Conservation (phyloP, 2,329 filamentous ascomycete species). For the Helotiales sp. region DNA sequence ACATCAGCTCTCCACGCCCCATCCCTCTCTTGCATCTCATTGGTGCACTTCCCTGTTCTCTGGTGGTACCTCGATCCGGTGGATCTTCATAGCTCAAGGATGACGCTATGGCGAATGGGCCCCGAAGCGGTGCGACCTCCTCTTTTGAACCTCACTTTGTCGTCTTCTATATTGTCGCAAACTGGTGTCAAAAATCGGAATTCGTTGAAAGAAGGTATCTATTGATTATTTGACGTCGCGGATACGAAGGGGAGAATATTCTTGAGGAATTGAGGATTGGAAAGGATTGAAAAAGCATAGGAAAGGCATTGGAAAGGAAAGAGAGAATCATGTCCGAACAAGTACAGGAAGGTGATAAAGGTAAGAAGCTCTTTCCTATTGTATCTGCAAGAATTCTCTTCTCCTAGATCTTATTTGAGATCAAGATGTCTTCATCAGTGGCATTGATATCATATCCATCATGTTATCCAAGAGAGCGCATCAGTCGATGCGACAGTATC, state of each 20-base stretch:
- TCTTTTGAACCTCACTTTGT: conserved; percentile 22
- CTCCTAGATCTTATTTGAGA: too few species aligned
- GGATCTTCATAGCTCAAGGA: not conserved
- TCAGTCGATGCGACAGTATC: not conserved
- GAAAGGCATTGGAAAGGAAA: too few species aligned
- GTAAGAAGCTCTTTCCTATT: conserved; percentile 31
- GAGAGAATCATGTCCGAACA: conserved; percentile 49
- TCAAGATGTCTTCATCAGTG: too few species aligned
- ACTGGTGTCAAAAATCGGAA: conserved; percentile 25
- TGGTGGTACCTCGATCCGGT: conserved; percentile 7
- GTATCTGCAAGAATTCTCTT: not conserved
- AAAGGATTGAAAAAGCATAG: too few species aligned
- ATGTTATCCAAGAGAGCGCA: not conserved
- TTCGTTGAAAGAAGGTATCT: conserved; percentile 14
- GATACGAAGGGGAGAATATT: not conserved
- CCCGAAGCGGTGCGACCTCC: too few species aligned
- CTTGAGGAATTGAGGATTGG: not conserved
- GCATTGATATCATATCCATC: too few species aligned
- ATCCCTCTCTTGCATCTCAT: too few species aligned
- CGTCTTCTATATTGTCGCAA: conserved; percentile 26
- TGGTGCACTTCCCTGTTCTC: too few species aligned
- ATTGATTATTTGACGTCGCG: conserved; percentile 20
- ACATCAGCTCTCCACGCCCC: too few species aligned
- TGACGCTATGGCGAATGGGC: not conserved
- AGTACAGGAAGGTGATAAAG: conserved; percentile 51